Base-by-base conservation (phyloP, 192 early-diverging fungal genomes). In the Rhizophagus sp. region DNA sequence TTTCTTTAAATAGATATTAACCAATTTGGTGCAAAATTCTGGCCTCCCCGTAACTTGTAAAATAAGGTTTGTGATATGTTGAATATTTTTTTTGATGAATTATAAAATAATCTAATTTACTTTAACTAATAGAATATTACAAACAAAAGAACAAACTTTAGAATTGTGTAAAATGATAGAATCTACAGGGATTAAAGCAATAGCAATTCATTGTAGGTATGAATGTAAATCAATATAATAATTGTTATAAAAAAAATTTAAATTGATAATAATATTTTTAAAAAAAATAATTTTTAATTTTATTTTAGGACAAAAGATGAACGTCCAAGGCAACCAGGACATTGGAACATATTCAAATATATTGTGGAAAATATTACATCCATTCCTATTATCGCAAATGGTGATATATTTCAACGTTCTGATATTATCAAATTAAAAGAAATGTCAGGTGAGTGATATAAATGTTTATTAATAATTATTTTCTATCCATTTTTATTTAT, bases 341-440 rank as follows among this genome's bases (percentile, higher is more conserved):
- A 95, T 79, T 98, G 96, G 96, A 91, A 93, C 44, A 86, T 91
- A 44, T 92, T 98, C 61, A 87, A 90, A 74, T 86, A 88, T 52
- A 88, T 98, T 24, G 90, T 92, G 12, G 82, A 94, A 2, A 88
- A 91, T 7, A 81, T 97, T 6, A 89, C 89, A 50, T 88, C 89
- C 0, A 89, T 95, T 44, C 94, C 95, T 15, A 87, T 99, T 44
- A 94, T 98, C 74, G 95, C 95, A 1, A 99, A 99, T 84, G 97
- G 97, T 12, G 97, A 99, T 84, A 83, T 98, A 8, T 94, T 87
- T 69, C 79, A 87, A 41, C 88, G 87, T 47, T 84, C 82, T 2
- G 93, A 97, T 79, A 85, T 94, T 67, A 79, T 85, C 34, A 84
- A 83, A 73, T 85, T 94, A 10, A 90, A 87, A 72, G 85, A 90